Conservation (phyloP, 2,329 filamentous ascomycete species). For the Paecilomyces variotii region DNA sequence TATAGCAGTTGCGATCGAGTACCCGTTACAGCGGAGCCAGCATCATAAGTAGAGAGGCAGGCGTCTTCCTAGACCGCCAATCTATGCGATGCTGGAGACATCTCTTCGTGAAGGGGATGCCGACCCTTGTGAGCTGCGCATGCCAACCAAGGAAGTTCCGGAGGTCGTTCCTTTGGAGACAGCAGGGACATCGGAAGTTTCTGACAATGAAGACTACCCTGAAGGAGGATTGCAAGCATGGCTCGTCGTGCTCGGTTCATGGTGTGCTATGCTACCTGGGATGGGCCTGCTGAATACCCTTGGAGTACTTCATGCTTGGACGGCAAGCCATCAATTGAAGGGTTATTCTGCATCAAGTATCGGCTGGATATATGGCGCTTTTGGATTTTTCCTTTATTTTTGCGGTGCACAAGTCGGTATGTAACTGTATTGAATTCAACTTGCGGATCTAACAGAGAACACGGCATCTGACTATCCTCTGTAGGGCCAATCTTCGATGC, state of each 20-base stretch:
- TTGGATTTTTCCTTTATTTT: slow-evolving; percentile 33
- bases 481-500: slow-evolving; percentile 31
- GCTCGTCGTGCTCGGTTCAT: slow-evolving; percentile 36
- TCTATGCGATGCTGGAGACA: not conserved
- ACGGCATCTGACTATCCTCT: not conserved
- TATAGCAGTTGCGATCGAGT: not conserved
- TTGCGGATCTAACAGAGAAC: not conserved
- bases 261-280: slow-evolving; percentile 31
- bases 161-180: not conserved
- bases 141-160: not conserved
- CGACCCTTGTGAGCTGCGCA: not conserved
- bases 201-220: slow-evolving; percentile 16
- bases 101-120: not conserved
- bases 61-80: not conserved
- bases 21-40: not conserved
- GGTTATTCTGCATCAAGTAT: slow-evolving; percentile 26
- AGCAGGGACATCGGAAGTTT: not conserved
- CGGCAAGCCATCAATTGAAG: slow-evolving; percentile 27
- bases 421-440: not conserved
- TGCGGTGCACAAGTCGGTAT: slow-evolving; percentile 16
- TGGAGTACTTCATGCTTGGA: slow-evolving; percentile 33
- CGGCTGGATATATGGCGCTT: slow-evolving; percentile 36
- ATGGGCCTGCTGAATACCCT: slow-evolving; percentile 36
- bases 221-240: slow-evolving; percentile 37
- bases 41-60: not conserved